Percentiles rank a stretch among this genome's conserved stretches.
Evolutionary conservation across 176 grass and related monocot genomes (phyloP).

Genomic region (Secale cereale): DNA sequence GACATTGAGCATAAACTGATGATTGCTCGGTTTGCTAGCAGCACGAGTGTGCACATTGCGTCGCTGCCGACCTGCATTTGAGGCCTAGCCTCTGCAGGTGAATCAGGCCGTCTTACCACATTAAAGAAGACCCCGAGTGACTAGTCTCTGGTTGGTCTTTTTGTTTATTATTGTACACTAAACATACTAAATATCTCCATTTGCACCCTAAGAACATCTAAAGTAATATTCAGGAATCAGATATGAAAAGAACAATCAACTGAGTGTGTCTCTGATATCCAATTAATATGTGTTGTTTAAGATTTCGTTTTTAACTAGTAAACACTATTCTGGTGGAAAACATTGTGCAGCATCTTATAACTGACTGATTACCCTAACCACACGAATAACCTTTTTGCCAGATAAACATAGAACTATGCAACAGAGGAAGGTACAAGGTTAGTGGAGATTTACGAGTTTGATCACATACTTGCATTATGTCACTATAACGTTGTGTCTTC

Average conservation of each 20-base stretch:
- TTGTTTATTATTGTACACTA: background rate
- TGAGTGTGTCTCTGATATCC: background rate
- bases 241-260: constrained; percentile 6
- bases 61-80: background rate
- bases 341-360: background rate
- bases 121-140: background rate
- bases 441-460: background rate
- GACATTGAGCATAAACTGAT: background rate
- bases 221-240: background rate
- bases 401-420: background rate
- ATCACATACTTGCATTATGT: constrained; percentile 61
- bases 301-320: background rate
- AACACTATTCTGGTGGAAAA: background rate
- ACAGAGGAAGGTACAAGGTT: background rate
- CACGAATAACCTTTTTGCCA: background rate
- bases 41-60: background rate
- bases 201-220: background rate
- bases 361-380: background rate
- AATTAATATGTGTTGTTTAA: background rate
- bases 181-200: background rate
- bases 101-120: background rate
- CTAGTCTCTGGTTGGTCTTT: background rate
- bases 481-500: constrained; percentile 61
- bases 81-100: background rate
- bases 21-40: background rate